Evolutionary conservation across 331 rosid genomes (phyloP).

Genomic region (Dryas integrifolia): DNA sequence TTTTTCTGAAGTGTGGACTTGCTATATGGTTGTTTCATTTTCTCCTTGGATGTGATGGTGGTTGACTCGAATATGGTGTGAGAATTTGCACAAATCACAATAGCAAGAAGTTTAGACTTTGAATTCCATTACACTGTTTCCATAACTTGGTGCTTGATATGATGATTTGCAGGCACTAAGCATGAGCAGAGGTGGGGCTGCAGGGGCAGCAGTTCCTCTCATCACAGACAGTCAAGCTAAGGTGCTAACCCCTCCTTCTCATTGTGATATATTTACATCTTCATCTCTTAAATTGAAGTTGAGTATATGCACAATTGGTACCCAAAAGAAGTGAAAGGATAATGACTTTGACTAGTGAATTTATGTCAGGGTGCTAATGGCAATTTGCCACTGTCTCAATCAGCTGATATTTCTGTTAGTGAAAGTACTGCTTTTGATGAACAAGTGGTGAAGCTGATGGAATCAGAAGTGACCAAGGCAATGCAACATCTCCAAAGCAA

Average conservation of each 20-base stretch:
- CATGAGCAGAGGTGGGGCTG: conserved; percentile 35
- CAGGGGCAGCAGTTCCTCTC: conserved; percentile 32
- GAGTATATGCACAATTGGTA: too few species aligned
- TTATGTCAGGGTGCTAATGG: conserved; percentile 19
- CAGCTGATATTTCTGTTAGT: conserved; percentile 8
- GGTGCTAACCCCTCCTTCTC: conserved; percentile 6
- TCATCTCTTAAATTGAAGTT: too few species aligned
- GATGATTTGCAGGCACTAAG: conserved; percentile 37
- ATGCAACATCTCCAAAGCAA: conserved; percentile 42
- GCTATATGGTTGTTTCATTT: neutral
- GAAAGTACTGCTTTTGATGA: conserved; percentile 25
- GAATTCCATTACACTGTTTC: neutral
- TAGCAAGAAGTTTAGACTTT: neutral
- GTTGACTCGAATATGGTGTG: neutral
- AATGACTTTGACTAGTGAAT: conserved; percentile 3
- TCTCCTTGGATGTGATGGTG: neutral
- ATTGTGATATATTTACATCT: too few species aligned
- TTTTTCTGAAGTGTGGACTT: neutral
- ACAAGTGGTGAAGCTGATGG: conserved; percentile 40
- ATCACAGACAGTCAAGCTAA: conserved; percentile 32
- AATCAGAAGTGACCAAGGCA: conserved; percentile 39
- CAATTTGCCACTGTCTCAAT: neutral
- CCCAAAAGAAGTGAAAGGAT: too few species aligned
- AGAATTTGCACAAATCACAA: neutral
- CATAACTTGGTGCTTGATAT: neutral